These are phyloP conservation scores for Turnera subulata DNA, from an alignment of 345 rosid species.

Conservation along the genomic window DNA sequence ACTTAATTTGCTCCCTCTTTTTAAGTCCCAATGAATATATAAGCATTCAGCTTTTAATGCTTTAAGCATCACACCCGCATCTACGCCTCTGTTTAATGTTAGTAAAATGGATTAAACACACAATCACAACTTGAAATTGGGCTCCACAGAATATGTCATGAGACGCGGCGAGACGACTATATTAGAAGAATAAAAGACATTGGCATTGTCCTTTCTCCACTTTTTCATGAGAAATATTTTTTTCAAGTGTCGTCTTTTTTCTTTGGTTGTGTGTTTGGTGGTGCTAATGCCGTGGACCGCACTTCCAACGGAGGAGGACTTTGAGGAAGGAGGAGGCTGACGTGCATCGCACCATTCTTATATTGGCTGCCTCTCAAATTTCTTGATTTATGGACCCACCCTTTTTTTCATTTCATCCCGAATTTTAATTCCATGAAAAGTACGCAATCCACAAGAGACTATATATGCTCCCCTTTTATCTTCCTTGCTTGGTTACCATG, in stretches of 20 bases:
- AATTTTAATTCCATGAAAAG: neutral
- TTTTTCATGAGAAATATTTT: neutral
- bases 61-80: neutral
- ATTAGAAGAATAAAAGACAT: neutral
- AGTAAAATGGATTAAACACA: neutral
- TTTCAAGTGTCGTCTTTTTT: neutral
- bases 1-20: neutral
- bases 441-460: too few species aligned
- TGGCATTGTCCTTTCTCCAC: neutral
- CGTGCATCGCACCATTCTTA: conserved; percentile 49
- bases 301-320: conserved; percentile 64
- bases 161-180: conserved; percentile 41
- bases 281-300: conserved; percentile 59
- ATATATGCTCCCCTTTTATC: neutral
- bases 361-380: neutral
- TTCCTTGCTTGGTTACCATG: conserved; percentile 1
- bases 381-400: neutral
- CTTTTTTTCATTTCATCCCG: conserved; percentile 1
- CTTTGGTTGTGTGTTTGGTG: neutral
- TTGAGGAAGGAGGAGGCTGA: conserved; percentile 30
- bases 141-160: conserved; percentile 31
- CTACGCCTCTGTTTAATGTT: neutral
- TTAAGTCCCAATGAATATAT: neutral
- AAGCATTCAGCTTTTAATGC: neutral
- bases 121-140: neutral